Evolutionary conservation across 2,329 filamentous ascomycete species (phyloP).

Genomic region (Xylariaceae sp.): DNA sequence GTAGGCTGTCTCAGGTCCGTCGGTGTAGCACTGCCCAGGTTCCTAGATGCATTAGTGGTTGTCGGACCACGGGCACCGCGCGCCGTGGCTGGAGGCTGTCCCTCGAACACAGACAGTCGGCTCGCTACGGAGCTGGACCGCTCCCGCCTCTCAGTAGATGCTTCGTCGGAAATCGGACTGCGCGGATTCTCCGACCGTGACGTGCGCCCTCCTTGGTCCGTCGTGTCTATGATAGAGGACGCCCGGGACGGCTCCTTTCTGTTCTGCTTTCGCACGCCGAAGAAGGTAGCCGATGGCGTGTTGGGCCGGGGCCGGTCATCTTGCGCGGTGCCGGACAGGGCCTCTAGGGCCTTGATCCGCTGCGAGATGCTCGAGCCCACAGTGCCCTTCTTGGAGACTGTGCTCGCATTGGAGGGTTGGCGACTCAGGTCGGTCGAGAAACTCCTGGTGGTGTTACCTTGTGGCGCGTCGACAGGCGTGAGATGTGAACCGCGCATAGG

Average conservation of each 20-base stretch:
- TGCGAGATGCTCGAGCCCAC: constrained; percentile 89
- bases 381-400: constrained; percentile 67
- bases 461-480: constrained; percentile 41
- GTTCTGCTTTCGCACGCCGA: constrained; percentile 39
- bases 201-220: constrained; percentile 29
- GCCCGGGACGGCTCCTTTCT: constrained; percentile 31
- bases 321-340: constrained; percentile 50
- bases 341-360: constrained; percentile 88
- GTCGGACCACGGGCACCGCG: constrained; percentile 67
- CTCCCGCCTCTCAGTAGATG: constrained; percentile 32
- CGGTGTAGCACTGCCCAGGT: constrained; percentile 41
- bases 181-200: constrained; percentile 26
- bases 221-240: constrained; percentile 33
- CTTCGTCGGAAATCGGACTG: constrained; percentile 23
- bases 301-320: constrained; percentile 27
- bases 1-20: constrained; percentile 55
- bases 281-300: constrained; percentile 38
- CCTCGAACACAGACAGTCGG: constrained; percentile 52
- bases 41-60: constrained; percentile 40
- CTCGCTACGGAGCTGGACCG: constrained; percentile 51
- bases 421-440: constrained; percentile 51
- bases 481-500: constrained; percentile 42
- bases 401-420: constrained; percentile 43
- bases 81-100: constrained; percentile 72
- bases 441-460: constrained; percentile 44